phyloP scores from a whole-genome alignment of 352 stramenopile species.

The Phytophthora chlamydospora region DNA sequence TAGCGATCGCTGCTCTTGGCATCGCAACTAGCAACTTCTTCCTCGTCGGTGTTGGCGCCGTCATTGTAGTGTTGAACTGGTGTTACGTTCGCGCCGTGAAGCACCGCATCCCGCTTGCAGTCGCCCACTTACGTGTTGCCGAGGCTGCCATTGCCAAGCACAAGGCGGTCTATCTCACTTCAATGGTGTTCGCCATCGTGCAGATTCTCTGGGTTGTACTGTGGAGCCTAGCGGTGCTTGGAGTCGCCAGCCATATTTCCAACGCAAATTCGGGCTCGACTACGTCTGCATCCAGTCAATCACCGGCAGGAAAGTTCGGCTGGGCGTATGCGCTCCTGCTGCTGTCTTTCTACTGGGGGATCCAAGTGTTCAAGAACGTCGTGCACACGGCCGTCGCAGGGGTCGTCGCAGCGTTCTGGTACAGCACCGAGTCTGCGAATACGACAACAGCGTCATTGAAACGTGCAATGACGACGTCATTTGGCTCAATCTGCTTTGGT shows the following conservation, averaged over 20 bases:
- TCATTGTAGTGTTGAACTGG: conserved; percentile 59
- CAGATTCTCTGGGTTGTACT: conserved; percentile 89
- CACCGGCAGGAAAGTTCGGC: conserved; percentile 1
- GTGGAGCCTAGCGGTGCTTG: conserved; percentile 81
- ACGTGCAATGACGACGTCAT: conserved; percentile 86
- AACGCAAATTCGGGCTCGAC: conserved; percentile 23
- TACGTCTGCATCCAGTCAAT: conserved; percentile 8
- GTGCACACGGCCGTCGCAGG: conserved; percentile 90
- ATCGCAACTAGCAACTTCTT: conserved; percentile 56
- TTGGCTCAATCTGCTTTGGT: conserved; percentile 94
- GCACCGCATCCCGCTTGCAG: conserved; percentile 92
- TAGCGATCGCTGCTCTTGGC: conserved; percentile 53
- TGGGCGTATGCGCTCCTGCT: conserved; percentile 22
- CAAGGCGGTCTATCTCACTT: conserved; percentile 71
- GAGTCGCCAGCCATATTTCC: conserved; percentile 70
- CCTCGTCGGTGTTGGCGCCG: conserved; percentile 45
- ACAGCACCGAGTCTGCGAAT: conserved; percentile 76
- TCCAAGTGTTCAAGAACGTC: conserved; percentile 90
- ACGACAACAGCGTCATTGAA: conserved; percentile 77
- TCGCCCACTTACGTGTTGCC: conserved; percentile 87
- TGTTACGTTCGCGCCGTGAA: conserved; percentile 79
- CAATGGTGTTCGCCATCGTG: conserved; percentile 82
- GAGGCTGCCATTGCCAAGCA: conserved; percentile 89
- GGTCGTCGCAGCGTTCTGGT: conserved; percentile 95
- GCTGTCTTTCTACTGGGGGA: conserved; percentile 93